Evolutionary conservation across 2,329 filamentous ascomycete species (phyloP).

Genomic region (Paradendryphiella salina): DNA sequence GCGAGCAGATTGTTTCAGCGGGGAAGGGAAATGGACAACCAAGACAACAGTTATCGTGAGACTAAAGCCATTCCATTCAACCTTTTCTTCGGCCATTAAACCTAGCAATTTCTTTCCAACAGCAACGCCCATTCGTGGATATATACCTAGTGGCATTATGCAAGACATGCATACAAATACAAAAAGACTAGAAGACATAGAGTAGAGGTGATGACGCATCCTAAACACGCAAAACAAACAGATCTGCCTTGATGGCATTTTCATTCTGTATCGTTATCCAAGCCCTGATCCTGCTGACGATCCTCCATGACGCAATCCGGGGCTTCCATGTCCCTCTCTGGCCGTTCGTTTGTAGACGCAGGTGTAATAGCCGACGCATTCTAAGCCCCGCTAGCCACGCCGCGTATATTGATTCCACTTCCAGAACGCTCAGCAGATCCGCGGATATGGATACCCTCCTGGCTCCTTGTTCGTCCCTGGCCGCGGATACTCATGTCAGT

Average conservation of each 20-base stretch:
- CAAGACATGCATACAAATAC: not conserved
- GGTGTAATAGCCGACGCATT: not conserved
- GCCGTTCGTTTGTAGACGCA: not conserved
- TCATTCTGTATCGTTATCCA: not conserved
- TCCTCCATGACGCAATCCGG: not conserved
- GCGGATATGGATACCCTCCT: slow-evolving; percentile 42
- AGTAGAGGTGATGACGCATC: not conserved
- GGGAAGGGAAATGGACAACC: too few relatives aligned
- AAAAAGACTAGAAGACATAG: not conserved
- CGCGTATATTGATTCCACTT: slow-evolving; percentile 38
- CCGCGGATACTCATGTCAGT: slow-evolving; percentile 27
- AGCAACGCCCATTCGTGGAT: not conserved
- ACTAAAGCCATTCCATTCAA: too few relatives aligned
- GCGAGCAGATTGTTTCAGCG: too few relatives aligned
- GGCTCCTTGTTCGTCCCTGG: slow-evolving; percentile 18
- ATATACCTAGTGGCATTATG: not conserved
- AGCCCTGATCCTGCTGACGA: not conserved
- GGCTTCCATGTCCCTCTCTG: not conserved
- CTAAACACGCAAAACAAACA: not conserved
- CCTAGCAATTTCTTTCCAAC: not conserved
- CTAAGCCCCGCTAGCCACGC: slow-evolving; percentile 40
- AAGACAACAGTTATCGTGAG: too few relatives aligned
- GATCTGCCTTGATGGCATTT: not conserved
- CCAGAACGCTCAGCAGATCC: slow-evolving; percentile 29
- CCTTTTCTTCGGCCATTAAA: not conserved